Evolutionary conservation across 805 yeast species (phyloP).

Genomic region (Saturnispora serradocipensis): DNA sequence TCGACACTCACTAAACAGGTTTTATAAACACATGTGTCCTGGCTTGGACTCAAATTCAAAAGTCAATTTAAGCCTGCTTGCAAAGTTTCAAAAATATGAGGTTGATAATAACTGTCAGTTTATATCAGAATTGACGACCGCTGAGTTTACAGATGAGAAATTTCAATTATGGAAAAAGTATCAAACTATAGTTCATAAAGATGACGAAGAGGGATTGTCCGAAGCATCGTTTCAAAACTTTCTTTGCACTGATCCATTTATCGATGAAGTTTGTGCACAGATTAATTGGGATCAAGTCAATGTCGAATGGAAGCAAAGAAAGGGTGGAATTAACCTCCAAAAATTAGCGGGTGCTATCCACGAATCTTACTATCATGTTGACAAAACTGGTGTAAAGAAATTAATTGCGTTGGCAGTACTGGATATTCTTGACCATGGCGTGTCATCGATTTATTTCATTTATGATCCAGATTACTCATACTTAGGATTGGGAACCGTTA

Average conservation of each 20-base stretch:
- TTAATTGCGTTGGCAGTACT: constrained; percentile 69
- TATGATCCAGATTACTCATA: constrained; percentile 77
- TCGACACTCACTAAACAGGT: constrained; percentile 54
- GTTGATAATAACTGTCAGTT: neutral
- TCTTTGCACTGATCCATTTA: constrained; percentile 61
- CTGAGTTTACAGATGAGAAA: constrained; percentile 48
- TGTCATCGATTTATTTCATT: constrained; percentile 80
- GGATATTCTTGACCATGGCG: constrained; percentile 65
- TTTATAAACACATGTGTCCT: constrained; percentile 31
- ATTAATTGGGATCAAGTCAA: constrained; percentile 34
- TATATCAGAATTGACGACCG: constrained; percentile 34
- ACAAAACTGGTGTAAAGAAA: constrained; percentile 30
- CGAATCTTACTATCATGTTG: constrained; percentile 55
- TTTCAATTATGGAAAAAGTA: constrained; percentile 55
- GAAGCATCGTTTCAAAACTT: constrained; percentile 49
- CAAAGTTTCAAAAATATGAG: neutral
- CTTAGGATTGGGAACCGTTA: constrained; percentile 66
- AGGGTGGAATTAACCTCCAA: constrained; percentile 8
- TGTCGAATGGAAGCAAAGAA: constrained; percentile 28
- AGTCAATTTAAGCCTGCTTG: neutral
- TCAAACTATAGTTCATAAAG: constrained; percentile 64
- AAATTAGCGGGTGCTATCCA: constrained; percentile 54
- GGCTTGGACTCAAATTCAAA: neutral
- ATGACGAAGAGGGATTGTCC: constrained; percentile 38
- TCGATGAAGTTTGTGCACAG: constrained; percentile 12